Base-by-base conservation (phyloP, 2,329 filamentous ascomycete species). In the Alternaria alternata region DNA sequence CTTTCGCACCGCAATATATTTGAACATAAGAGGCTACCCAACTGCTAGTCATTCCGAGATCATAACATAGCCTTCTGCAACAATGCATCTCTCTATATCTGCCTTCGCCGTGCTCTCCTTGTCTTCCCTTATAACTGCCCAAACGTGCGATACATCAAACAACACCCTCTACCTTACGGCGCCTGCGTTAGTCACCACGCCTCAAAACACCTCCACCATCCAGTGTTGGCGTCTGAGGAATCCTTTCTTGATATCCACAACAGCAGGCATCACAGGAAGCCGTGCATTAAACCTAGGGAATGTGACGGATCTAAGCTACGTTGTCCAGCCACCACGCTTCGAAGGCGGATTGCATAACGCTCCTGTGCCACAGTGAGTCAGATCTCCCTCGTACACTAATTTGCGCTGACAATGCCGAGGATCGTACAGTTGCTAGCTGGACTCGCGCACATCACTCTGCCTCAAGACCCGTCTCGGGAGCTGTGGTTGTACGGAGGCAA, bases 151-250 rank as follows among this genome's bases (percentile, higher is more conserved):
- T 38, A 38, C 43, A 34, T 49, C 24, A 67, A 47, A 30, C 55
- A 7, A 24, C 54, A 9, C 28, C 58, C 69, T 67, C 36, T 69
- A 72, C 54, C 68, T 79, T 26, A 75, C 65, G 3, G 68, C 67
- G 7, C 78, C 76, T 8, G 74, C 76, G 14, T 63, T 79, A 24
- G 70, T 77, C 11, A 77, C 76, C 4, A 69, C 69, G 48, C n/a
- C 30, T 18, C 62, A 70, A 14, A 75, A 77, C 63, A 63, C 65
- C 51, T 77, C 76, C 7, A 64, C 63, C 5, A 68, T 78, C 36
- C 69, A 78, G 62, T 79, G 76, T 64, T 79, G 75, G 76, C 63
- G 71, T 22, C 70, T 79, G 49, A 63, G 46, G 26, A 55, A 57
- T 5, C 74, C 75, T 3, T 70, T 78, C 60, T 39, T 54, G 5